Evolutionary conservation across 2,329 filamentous ascomycete genomes (phyloP).

Genomic region (Purpureocillium lavendulum): DNA sequence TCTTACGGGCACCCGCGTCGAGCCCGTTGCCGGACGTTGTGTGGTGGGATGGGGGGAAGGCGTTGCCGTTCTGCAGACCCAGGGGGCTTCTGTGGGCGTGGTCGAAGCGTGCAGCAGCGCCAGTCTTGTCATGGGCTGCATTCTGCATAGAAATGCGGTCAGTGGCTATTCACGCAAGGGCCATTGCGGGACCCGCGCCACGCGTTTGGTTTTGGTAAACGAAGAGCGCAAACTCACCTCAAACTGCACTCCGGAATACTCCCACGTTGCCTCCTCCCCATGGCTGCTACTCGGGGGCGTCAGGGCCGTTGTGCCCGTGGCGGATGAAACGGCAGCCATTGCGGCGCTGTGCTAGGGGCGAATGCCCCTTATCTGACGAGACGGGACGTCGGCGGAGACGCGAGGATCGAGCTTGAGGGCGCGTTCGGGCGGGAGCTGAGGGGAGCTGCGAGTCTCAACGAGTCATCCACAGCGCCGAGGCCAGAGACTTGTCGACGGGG

Average conservation of each 20-base stretch:
- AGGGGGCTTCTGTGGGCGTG: conserved; percentile 11
- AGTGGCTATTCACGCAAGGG: not conserved
- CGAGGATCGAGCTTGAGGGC: no score
- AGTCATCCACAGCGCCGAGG: no score
- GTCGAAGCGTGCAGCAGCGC: conserved; percentile 3
- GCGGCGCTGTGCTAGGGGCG: conserved; percentile 12
- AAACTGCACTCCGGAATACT: conserved; percentile 20
- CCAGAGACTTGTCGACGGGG: no score
- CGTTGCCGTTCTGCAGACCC: conserved; percentile 16
- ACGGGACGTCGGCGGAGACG: no score
- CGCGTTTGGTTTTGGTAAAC: not conserved
- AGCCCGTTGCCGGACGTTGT: conserved; percentile 11
- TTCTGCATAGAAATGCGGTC: conserved; percentile 5
- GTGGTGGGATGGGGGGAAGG: conserved; percentile 11
- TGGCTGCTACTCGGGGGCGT: conserved; percentile 41
- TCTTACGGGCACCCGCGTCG: conserved; percentile 23
- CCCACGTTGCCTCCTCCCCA: conserved; percentile 38
- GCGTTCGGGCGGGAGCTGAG: not conserved
- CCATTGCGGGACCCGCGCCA: no score
- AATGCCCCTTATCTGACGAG: conserved; percentile 15
- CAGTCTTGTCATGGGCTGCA: conserved; percentile 5
- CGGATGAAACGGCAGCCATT: conserved; percentile 47
- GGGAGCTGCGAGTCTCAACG: no score
- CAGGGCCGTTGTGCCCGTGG: conserved; percentile 36
- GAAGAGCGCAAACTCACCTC: conserved; percentile 25